A percentile compares a stretch with the other conserved stretches of the same genome.
phyloP scores from a whole-genome alignment of 2,329 filamentous ascomycete genomes.

The Trichoderma sp. region DNA sequence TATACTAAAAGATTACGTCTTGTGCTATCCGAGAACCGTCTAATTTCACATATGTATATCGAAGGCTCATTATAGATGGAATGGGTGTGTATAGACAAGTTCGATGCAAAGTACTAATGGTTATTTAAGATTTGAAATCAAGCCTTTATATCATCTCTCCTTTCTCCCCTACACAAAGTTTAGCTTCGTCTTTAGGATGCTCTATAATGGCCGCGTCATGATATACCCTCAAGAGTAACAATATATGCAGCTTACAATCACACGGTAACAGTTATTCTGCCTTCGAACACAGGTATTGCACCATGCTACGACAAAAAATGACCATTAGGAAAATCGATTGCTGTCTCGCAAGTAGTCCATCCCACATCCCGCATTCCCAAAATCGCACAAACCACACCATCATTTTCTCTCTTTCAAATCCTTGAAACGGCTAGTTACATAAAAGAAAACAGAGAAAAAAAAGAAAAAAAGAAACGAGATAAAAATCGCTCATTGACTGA shows the following conservation, averaged over 20 bases:
- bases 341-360: constrained; percentile 12
- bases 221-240: too few relatives aligned
- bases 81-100: neutral
- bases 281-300: neutral
- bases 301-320: neutral
- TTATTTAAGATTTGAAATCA: neutral
- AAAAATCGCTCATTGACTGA: neutral
- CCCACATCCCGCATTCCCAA: neutral
- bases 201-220: neutral
- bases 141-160: neutral
- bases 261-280: neutral
- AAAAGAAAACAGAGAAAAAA: too few relatives aligned
- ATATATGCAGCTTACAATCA: neutral
- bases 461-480: neutral
- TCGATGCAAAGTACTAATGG: neutral
- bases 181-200: neutral
- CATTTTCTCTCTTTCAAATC: neutral
- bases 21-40: neutral
- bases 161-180: neutral
- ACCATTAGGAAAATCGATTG: constrained; percentile 7
- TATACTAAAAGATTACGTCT: too few relatives aligned
- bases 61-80: neutral
- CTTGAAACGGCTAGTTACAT: neutral
- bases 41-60: neutral
- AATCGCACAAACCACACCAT: neutral